Base-by-base conservation (phyloP, 2,329 filamentous ascomycete genomes). In the Thermomyces lanuginosus region DNA sequence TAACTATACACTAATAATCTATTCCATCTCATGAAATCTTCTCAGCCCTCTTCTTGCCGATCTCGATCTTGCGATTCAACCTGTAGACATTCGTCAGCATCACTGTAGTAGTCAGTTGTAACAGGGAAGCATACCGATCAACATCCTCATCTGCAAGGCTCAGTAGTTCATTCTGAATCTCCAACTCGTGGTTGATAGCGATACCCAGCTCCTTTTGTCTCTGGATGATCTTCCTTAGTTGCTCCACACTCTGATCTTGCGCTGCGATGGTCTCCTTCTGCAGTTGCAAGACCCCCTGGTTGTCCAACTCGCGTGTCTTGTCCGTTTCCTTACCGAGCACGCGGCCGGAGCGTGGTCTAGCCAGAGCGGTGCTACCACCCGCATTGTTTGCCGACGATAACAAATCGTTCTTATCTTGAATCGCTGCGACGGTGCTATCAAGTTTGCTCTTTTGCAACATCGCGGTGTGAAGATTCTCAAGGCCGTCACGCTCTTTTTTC, bases 151-250 rank as follows among this genome's bases (percentile, higher is more conserved):
- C 68, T 13, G 72, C 45, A 48, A 72, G 42, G 8, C 56, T 61
- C 33, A 75, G 42, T 56, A 74, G 56, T 37, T 66, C 61, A 44
- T 72, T 72, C 53, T 74, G 69, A 31, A 72, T 53, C 31, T 64
- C 59, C 39, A 75, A 45, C 49, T 75, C 70, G 33, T 68, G 60
- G 36, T 74, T 70, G 36, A 75, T 74, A 39, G 63, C 56, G 14
- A 70, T 62, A 2, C 69, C 70, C 50, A 75, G 58, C 42, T 75
- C 68, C 42, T 61, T 64, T 55, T 74, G 66, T 34, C 69, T 50
- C 17, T 61, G 47, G 21, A 74, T 63, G 18, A 70, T 66, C 36
- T 65, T 67, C 22, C 64, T 59, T 36, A 76, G 39, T 36, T 68
- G 63, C 22, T 69, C 55, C 3, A 75, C 58, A 41, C 68, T 66